Base-by-base conservation (phyloP, 1,284 basidiomycete genomes). In the Papiliotrema laurentii region DNA sequence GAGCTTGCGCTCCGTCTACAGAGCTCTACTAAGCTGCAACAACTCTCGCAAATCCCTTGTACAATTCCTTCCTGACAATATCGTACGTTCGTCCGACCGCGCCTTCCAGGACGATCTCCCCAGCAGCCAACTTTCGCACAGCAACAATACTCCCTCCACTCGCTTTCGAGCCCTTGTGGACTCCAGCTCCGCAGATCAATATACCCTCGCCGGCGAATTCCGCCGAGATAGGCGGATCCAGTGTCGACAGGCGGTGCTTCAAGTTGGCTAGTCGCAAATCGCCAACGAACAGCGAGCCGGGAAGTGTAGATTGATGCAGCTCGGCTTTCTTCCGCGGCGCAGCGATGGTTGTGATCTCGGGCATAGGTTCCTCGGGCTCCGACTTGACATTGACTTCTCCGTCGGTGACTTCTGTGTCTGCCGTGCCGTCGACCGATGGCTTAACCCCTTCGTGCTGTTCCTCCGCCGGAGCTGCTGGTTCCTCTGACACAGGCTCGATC, bases 141-240 rank as follows among this genome's bases (percentile, higher is more conserved):
- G 89, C 85, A 1, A 96, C 90, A 2, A 85, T 80, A 49, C 87
- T 83, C 43, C 81, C 83, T n/a, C 82, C 73, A 26, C 77, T 70
- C 31, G 75, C 68, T 59, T 77, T 79, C 22, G 85, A 85, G n/a
- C 60, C 50, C 16, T 78, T 67, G 36, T 69, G 41, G 10, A 74
- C 61, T 1, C 71, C 72, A 1, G 68, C 65, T 18, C 89, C 89
- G 66, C 92, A 97, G 18, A 97, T 81, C n/a, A 97, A 78, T 6
- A 94, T 86, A 77, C 93, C 93, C 73, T 96, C 91, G 19, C 92
- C 92, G 16, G 91, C 85, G 51, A 97, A 84, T 70, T 96, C 91
- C 1, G 92, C 89, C 26, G 87, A 84, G 42, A 97, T 83, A 13
- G 57, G 50, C 9, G 56, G 56, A 5, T 84, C 84, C 3, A 89